Evolutionary conservation across 2,329 filamentous ascomycete species (phyloP).

Genomic region (Colletotrichum shisoi): DNA sequence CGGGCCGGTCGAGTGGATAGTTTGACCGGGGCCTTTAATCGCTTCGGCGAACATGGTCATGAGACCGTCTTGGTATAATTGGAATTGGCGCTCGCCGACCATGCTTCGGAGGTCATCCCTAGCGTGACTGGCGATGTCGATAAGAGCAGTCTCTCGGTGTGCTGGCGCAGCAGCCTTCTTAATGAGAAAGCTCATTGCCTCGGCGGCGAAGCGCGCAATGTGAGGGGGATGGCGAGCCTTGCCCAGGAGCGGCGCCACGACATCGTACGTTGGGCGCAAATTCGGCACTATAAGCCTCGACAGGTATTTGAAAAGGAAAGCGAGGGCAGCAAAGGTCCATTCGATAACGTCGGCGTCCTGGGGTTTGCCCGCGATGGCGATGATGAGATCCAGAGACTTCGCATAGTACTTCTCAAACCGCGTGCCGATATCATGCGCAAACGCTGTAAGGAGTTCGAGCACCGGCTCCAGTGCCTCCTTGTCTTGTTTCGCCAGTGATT

Average conservation of each 20-base stretch:
- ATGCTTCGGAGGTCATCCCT: slow-evolving; percentile 70
- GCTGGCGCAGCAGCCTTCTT: slow-evolving; percentile 84
- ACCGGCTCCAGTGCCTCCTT: slow-evolving; percentile 84
- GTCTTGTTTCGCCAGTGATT: slow-evolving; percentile 80
- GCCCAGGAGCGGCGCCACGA: slow-evolving; percentile 84
- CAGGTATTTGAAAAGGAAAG: slow-evolving; percentile 97
- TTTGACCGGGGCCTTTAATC: slow-evolving; percentile 67
- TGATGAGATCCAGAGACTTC: slow-evolving; percentile 75
- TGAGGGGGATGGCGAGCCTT: slow-evolving; percentile 83
- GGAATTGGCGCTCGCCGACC: slow-evolving; percentile 64
- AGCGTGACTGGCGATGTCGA: slow-evolving; percentile 74
- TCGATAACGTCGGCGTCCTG: slow-evolving; percentile 90
- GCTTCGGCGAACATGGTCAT: slow-evolving; percentile 94
- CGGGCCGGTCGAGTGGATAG: slow-evolving; percentile 67
- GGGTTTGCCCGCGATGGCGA: slow-evolving; percentile 78
- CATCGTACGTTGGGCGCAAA: slow-evolving; percentile 81
- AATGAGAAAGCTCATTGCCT: slow-evolving; percentile 92
- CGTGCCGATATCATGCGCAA: slow-evolving; percentile 90
- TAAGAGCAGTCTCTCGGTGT: slow-evolving; percentile 76
- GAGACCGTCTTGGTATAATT: slow-evolving; percentile 82
- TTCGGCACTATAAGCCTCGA: slow-evolving; percentile 87
- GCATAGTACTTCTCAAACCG: slow-evolving; percentile 90
- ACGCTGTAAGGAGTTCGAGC: slow-evolving; percentile 85
- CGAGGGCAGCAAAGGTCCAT: slow-evolving; percentile 93
- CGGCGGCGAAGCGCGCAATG: slow-evolving; percentile 90